These are phyloP conservation scores for Elaeis guineensis DNA, from an alignment of 176 grass and related monocot genomes.

Conservation along the genomic window DNA sequence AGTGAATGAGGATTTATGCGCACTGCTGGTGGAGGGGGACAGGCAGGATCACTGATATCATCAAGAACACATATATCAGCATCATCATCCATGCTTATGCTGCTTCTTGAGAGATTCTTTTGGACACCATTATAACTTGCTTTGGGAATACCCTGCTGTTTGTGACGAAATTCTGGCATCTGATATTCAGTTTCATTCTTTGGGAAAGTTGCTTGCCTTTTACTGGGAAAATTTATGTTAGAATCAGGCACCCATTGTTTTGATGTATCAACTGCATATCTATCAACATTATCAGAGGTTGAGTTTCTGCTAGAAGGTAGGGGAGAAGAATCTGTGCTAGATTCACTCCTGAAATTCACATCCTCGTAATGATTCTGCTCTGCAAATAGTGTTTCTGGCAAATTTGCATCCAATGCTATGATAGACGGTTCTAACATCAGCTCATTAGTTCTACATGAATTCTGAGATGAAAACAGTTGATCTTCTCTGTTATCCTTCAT, in stretches of 20 bases:
- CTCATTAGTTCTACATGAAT: conserved; percentile 37
- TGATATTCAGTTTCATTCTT: conserved; percentile 5
- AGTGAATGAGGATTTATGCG: conserved; percentile 17
- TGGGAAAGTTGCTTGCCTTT: background rate
- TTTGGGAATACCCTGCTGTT: conserved; percentile 36
- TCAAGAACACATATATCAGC: conserved; percentile 58
- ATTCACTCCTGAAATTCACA: conserved; percentile 54
- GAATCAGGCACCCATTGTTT: conserved; percentile 35
- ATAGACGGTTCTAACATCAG: conserved; percentile 27
- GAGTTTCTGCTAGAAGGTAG: conserved; percentile 78
- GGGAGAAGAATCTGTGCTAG: conserved; percentile 93
- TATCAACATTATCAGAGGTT: conserved; percentile 44
- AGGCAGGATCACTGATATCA: conserved; percentile 29
- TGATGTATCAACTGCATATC: conserved; percentile 29
- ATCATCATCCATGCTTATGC: conserved; percentile 35
- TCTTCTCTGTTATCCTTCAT: conserved; percentile 33
- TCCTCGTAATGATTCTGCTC: conserved; percentile 47
- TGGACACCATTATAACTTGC: conserved; percentile 21
- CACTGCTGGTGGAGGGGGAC: conserved; percentile 12
- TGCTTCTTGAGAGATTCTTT: conserved; percentile 24
- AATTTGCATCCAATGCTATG: conserved; percentile 31
- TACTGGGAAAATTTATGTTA: conserved; percentile 9
- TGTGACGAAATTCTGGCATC: conserved; percentile 30
- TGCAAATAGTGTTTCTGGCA: conserved; percentile 19
- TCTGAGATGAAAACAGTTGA: conserved; percentile 18